Evolutionary conservation across 139 green algal species (phyloP), one percentile per base, ranked within the genome.

Genomic region (Chara braunii): DNA sequence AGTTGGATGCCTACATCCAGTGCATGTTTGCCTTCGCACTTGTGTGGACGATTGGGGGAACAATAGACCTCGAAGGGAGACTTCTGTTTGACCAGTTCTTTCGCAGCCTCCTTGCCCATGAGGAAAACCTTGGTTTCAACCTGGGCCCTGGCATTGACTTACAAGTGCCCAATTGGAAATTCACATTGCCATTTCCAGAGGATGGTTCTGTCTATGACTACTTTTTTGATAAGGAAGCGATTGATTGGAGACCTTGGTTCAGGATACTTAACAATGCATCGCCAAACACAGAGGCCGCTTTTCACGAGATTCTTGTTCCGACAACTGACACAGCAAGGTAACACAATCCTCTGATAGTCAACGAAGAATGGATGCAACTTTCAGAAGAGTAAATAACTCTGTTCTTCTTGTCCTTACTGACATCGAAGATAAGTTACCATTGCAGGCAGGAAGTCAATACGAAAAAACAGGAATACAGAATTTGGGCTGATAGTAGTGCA

Each of bases 311-410:
- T 71, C 80, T 92, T 51, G 77, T 92, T 22, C 78, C 80, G n/a
- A 92, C 86, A 2, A 66, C 87, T 2, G 84, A 89, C 72, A 89
- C 84, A 3, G 60, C 86, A 34, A 76, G 83, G n/a, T n/a, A n/a
- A n/a, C n/a, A n/a, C n/a, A n/a, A n/a, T n/a, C n/a, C n/a, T n/a
- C n/a, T n/a, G n/a, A n/a, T n/a, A n/a, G n/a, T n/a, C n/a, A n/a
- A n/a, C n/a, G n/a, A n/a, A n/a, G n/a, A n/a, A n/a, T n/a, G n/a
- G n/a, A n/a, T n/a, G n/a, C n/a, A n/a, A n/a, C n/a, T n/a, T n/a
- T n/a, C n/a, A n/a, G n/a, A n/a, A n/a, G n/a, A n/a, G n/a, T n/a
- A n/a, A n/a, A n/a, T n/a, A n/a, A n/a, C n/a, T n/a, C n/a, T n/a
- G n/a, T n/a, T n/a, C n/a, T n/a, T n/a, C n/a, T n/a, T n/a, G n/a